phyloP scores from a whole-genome alignment of 2,329 filamentous ascomycete genomes.

The Aureobasidium sp. region DNA sequence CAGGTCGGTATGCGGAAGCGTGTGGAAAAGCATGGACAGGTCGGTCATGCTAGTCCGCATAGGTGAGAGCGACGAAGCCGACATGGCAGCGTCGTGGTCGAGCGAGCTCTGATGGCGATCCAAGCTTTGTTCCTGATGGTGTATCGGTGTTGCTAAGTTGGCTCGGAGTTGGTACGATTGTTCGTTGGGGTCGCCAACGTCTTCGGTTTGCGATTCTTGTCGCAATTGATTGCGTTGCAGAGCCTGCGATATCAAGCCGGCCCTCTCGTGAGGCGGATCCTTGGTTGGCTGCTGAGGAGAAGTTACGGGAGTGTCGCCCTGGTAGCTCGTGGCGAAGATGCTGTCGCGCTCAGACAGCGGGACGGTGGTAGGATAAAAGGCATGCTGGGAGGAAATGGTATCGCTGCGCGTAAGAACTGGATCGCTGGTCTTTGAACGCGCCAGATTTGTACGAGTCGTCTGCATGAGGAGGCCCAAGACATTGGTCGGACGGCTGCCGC shows the following conservation, averaged over 20 bases:
- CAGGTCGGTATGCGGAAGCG: conserved; percentile 8
- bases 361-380: conserved; percentile 32
- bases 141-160: not conserved
- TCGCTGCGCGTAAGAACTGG: conserved; percentile 5
- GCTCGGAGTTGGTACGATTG: not conserved
- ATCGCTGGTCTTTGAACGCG: conserved; percentile 13
- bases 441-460: conserved; percentile 14
- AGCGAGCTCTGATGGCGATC: not conserved
- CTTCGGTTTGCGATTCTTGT: not conserved
- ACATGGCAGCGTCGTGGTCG: not conserved
- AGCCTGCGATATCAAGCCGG: conserved; percentile 7
- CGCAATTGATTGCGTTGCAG: not conserved
- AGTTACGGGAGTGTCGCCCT: conserved; percentile 14
- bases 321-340: conserved; percentile 57
- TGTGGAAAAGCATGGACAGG: conserved; percentile 9
- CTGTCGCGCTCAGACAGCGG: conserved; percentile 56
- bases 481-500: conserved; percentile 14
- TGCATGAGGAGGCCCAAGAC: conserved; percentile 15
- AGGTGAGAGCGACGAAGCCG: conserved; percentile 6
- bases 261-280: not conserved
- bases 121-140: not conserved
- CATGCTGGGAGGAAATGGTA: conserved; percentile 22
- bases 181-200: not conserved
- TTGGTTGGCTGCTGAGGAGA: conserved; percentile 4
- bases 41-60: conserved; percentile 13